Evolutionary conservation across 164 flowering plant species (phyloP).

Genomic region (Aristolochia californica): DNA sequence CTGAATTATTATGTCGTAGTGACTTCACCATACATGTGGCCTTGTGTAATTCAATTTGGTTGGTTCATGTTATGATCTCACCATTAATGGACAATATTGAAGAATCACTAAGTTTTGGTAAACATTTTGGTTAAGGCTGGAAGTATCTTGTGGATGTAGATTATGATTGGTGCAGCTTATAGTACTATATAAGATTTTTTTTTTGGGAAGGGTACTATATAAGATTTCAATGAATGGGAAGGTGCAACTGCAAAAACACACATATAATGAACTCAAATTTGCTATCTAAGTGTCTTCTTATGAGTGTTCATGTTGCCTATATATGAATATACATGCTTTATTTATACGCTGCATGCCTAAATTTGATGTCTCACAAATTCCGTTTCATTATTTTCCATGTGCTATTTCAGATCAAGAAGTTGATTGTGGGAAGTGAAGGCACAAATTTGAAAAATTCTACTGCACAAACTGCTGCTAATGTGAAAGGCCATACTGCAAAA

Average conservation of each 20-base stretch:
- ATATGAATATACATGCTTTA: background rate
- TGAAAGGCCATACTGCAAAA: constrained; percentile 1
- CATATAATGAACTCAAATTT: background rate
- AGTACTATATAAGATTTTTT: too few relatives aligned
- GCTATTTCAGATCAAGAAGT: constrained; percentile 1
- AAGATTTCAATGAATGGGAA: background rate
- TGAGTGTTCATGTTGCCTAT: background rate
- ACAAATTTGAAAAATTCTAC: background rate
- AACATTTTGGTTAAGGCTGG: background rate
- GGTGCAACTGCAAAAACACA: background rate
- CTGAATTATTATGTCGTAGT: background rate
- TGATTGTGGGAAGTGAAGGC: background rate
- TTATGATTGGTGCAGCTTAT: too few relatives aligned
- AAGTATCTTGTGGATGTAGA: too few relatives aligned
- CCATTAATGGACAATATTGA: too few relatives aligned
- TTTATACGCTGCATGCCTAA: too few relatives aligned
- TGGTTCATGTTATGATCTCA: background rate
- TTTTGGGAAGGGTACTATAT: too few relatives aligned
- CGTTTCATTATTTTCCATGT: background rate
- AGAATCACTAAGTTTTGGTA: too few relatives aligned
- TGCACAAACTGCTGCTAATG: background rate
- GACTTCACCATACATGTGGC: background rate
- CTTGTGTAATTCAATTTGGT: background rate
- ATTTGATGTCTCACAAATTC: background rate
- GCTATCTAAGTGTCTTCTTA: background rate